phyloP scores from a whole-genome alignment of 352 stramenopile genomes.

The Phytophthora quininea region DNA sequence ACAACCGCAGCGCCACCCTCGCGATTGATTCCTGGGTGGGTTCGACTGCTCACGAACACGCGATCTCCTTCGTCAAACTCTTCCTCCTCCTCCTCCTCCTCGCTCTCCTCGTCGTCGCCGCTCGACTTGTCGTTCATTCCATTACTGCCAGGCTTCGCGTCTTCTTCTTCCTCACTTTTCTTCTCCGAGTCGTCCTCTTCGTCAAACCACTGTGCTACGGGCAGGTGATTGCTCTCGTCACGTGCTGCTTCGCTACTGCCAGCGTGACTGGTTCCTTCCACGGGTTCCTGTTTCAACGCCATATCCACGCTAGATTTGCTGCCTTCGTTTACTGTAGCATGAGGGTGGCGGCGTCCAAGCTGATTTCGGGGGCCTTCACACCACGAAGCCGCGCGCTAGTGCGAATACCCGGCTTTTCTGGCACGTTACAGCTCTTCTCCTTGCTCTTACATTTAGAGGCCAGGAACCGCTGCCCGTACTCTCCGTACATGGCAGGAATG shows the following conservation, averaged over 20 bases:
- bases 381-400: constrained; percentile 49
- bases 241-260: constrained; percentile 1
- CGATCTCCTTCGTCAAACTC: constrained; percentile 62
- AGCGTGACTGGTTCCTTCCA: constrained; percentile 7
- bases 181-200: constrained; percentile 31
- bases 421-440: constrained; percentile 10
- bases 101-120: constrained; percentile 40
- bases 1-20: constrained; percentile 68
- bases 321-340: constrained; percentile 3
- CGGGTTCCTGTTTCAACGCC: constrained; percentile 31
- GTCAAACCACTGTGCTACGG: constrained; percentile 52
- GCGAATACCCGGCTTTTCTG: constrained; percentile 32
- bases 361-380: constrained; percentile 49
- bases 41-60: constrained; percentile 79
- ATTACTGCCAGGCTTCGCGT: constrained; percentile 8
- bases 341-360: constrained; percentile 29
- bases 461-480: constrained; percentile 33
- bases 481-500: constrained; percentile 51
- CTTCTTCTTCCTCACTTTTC: constrained; percentile 16
- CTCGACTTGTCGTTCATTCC: constrained; percentile 9
- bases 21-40: constrained; percentile 82
- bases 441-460: constrained; percentile 22
- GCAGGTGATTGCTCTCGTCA: background rate
- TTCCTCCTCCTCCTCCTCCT: constrained; percentile 23
- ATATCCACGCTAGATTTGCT: constrained; percentile 20